Percentiles rank a stretch among this genome's conserved stretches.
Evolutionary conservation across 495 filamentous ascomycete genomes (phyloP).

Genomic region (Haplographium delicatum): DNA sequence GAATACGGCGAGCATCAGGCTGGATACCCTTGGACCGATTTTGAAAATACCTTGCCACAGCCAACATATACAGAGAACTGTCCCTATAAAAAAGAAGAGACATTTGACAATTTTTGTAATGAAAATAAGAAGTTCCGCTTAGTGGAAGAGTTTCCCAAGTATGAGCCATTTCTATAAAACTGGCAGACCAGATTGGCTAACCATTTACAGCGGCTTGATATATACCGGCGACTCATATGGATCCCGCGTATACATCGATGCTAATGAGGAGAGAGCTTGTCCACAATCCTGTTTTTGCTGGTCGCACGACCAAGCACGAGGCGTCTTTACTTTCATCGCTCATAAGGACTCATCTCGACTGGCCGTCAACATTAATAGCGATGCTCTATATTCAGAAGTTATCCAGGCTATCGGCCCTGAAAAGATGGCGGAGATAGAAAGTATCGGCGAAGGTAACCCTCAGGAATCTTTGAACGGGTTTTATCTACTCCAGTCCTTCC

Average conservation of each 20-base stretch:
- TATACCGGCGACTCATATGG: neutral
- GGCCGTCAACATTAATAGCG: neutral
- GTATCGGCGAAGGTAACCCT: no score
- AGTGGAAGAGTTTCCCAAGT: neutral
- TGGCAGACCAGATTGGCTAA: neutral
- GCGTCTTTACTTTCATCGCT: neutral
- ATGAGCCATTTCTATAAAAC: neutral
- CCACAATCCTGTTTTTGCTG: neutral
- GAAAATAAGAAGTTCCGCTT: slow-evolving; percentile 1
- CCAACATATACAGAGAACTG: neutral
- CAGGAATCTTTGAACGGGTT: neutral
- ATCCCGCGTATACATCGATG: neutral
- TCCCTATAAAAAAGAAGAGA: no score
- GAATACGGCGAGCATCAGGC: no score
- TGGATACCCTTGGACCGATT: no score
- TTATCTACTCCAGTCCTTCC: neutral
- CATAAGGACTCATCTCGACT: neutral
- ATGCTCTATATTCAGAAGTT: neutral
- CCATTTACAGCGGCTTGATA: neutral
- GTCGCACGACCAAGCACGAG: neutral
- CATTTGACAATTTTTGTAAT: neutral
- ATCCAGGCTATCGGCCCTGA: neutral
- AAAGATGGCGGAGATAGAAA: no score
- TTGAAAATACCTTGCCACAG: no score
- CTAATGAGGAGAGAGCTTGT: neutral